Conservation (phyloP, 2,329 filamentous ascomycete species). For the Eutypella sp. region DNA sequence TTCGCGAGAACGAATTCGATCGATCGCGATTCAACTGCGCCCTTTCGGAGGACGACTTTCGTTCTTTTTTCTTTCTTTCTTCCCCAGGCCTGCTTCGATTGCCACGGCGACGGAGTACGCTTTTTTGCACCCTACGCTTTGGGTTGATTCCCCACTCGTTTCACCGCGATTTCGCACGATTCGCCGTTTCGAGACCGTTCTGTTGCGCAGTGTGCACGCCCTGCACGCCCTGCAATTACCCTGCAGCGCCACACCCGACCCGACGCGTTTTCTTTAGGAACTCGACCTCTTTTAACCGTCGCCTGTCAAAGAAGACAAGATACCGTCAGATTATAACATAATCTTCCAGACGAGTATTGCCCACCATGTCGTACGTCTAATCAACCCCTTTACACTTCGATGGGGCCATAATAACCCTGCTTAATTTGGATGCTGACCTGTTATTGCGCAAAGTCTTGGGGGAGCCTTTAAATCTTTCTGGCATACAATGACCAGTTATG, state of each 20-base stretch:
- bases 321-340: neutral
- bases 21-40: neutral
- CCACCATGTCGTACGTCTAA: conserved; percentile 4
- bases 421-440: conserved; percentile 12
- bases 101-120: neutral
- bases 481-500: conserved; percentile 79
- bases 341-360: neutral
- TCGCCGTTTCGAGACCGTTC: neutral
- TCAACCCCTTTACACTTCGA: neutral
- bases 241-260: neutral
- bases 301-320: neutral
- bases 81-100: no score
- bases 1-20: neutral
- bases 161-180: neutral
- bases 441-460: conserved; percentile 47
- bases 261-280: neutral
- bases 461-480: conserved; percentile 84
- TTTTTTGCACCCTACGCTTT: neutral
- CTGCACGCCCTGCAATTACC: neutral
- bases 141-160: neutral
- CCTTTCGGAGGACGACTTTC: neutral
- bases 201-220: neutral
- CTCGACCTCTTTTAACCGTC: no score
- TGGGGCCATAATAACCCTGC: neutral
- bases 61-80: no score